Conservation (phyloP, 768 basidiomycete species). For the Nidularia sp. region DNA sequence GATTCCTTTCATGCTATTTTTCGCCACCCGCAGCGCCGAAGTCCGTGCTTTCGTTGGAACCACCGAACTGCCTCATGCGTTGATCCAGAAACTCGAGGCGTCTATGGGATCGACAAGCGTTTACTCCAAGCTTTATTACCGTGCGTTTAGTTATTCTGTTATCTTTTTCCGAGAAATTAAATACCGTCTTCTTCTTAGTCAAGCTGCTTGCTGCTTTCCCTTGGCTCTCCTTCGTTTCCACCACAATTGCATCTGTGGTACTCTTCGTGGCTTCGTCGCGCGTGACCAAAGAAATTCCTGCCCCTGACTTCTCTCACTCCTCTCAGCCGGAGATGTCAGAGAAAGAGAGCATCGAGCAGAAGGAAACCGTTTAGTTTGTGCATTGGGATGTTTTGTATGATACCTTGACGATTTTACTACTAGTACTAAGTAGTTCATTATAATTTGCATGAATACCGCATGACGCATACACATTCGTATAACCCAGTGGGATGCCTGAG, state of each 20-base stretch:
- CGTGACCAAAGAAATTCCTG: neutral
- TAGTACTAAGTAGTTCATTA: no score
- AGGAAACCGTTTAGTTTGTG: neutral
- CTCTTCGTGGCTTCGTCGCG: neutral
- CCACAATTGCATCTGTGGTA: neutral
- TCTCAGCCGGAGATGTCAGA: neutral
- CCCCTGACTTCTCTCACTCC: neutral
- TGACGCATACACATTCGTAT: no score
- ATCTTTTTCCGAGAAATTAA: neutral
- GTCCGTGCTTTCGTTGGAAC: slow-evolving; percentile 37
- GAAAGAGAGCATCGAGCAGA: neutral
- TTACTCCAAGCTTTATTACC: slow-evolving; percentile 41
- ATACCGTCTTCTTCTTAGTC: neutral
- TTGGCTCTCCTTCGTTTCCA: neutral
- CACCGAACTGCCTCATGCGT: slow-evolving; percentile 24
- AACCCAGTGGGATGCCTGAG: no score
- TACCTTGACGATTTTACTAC: no score
- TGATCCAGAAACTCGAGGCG: slow-evolving; percentile 30
- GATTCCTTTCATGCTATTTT: slow-evolving; percentile 42
- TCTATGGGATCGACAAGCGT: slow-evolving; percentile 33
- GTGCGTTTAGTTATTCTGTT: slow-evolving; percentile 28
- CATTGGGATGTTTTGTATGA: no score
- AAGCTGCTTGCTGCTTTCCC: neutral
- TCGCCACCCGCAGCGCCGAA: slow-evolving; percentile 38
- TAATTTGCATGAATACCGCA: no score